Base-by-base conservation (phyloP, 306 rosid species). In the Gastrolobium bilobum region DNA sequence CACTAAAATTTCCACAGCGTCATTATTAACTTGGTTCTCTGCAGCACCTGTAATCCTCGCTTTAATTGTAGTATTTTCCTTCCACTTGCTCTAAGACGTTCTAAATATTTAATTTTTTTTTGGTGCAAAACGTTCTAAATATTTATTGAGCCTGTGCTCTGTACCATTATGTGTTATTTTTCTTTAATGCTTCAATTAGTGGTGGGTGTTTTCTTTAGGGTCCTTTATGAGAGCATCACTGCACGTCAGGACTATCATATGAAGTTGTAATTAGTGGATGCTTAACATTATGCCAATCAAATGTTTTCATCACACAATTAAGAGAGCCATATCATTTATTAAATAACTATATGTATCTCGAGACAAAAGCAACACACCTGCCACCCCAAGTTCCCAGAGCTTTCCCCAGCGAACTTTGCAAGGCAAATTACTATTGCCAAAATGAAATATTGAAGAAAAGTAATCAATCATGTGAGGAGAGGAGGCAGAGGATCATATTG, bases 181-280 rank as follows among this genome's bases (percentile, higher is more conserved):
- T 38, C 4, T 26, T 42, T 54, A 2, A 29, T 73, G 31, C 56
- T 26, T 9, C 53, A 13, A 6, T 13, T 14, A 11, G 26, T n/a
- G 46, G 31, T 38, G 4, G 1, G 5, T n/a, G 13, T 62, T 14
- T 1, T n/a, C n/a, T 31, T 42, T 64, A 6, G 10, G 33, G 33
- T 7, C 33, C 29, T 14, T 7, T 2, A 14, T 38, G 38, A 30
- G 70, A 40, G 14, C 35, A 31, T n/a, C 58, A 43, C 7, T 43
- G 47, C 13, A 3, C 29, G 9, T 47, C 60, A 50, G 33, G 51
- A 48, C 4, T 76, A 37, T 37, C 63, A 11, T 48, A 2, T 76
- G 14, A 76, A 75, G 51, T 20, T 76, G 80, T 26, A 8, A 53
- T 60, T 42, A 26, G 52, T 64, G 6, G 15, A 30, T 64, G 53